Percentiles rank a stretch among this genome's conserved stretches.
Evolutionary conservation across 1,284 basidiomycete species (phyloP).

Genomic region (Ustilago tritici): DNA sequence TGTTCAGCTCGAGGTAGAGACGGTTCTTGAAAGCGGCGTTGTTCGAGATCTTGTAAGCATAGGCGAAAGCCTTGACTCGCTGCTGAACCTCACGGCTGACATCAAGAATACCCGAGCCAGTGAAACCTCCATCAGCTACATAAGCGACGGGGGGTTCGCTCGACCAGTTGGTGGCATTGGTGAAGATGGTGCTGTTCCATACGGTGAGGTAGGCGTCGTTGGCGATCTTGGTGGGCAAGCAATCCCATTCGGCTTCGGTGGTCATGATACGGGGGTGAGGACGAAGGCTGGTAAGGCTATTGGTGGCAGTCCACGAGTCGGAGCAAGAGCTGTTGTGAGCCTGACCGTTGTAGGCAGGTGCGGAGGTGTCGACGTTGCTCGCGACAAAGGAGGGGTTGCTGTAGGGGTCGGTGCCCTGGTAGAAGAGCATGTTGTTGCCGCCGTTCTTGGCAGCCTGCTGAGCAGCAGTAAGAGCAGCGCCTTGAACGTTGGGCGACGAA

Average conservation of each 20-base stretch:
- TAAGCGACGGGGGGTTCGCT: conserved; percentile 77
- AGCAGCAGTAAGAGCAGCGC: conserved; percentile 71
- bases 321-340: conserved; percentile 34
- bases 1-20: conserved; percentile 80
- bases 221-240: conserved; percentile 80
- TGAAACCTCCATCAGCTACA: conserved; percentile 76
- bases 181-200: conserved; percentile 93
- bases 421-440: conserved; percentile 78
- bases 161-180: conserved; percentile 83
- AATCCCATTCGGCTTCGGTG: conserved; percentile 90
- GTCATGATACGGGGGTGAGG: conserved; percentile 91
- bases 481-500: conserved; percentile 44
- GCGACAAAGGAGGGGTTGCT: conserved; percentile 88
- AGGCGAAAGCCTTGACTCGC: conserved; percentile 90
- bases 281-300: conserved; percentile 80
- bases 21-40: conserved; percentile 90
- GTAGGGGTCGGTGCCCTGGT: conserved; percentile 75
- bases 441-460: conserved; percentile 76
- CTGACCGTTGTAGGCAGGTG: conserved; percentile 37
- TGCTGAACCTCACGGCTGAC: conserved; percentile 88
- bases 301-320: conserved; percentile 70
- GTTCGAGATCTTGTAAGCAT: conserved; percentile 89
- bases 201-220: conserved; percentile 84
- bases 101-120: conserved; percentile 89
- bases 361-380: conserved; percentile 75